Conservation (phyloP, 2,329 filamentous ascomycete species). For the Xylogone sp. region DNA sequence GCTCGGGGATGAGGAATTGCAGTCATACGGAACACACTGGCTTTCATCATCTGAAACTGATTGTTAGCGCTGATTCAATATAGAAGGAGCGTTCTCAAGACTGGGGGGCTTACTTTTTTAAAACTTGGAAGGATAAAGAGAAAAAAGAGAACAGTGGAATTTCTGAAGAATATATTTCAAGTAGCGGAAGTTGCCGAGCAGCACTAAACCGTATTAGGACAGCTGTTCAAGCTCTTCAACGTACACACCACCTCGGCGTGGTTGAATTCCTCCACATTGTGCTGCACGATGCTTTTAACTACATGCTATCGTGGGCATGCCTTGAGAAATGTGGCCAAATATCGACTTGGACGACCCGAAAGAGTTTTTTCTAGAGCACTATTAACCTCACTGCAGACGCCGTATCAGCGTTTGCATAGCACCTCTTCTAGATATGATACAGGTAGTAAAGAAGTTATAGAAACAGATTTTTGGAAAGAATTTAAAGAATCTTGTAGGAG, state of each 20-base stretch:
- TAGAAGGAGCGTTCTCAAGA: neutral
- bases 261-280: neutral
- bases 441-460: neutral
- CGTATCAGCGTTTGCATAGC: neutral
- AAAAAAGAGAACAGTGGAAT: constrained; percentile 37
- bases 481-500: constrained; percentile 21
- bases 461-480: constrained; percentile 18
- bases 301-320: constrained; percentile 8
- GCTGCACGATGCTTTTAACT: constrained; percentile 16
- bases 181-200: constrained; percentile 8
- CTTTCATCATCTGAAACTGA: constrained; percentile 89
- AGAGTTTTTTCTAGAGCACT: neutral
- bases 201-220: constrained; percentile 19
- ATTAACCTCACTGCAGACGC: neutral
- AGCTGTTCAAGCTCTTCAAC: constrained; percentile 12
- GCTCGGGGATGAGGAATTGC: constrained; percentile 60
- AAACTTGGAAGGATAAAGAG: constrained; percentile 99
- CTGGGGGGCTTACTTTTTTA: constrained; percentile 72
- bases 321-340: neutral
- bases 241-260: neutral
- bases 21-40: constrained; percentile 92
- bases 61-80: constrained; percentile 26
- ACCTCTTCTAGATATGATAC: neutral
- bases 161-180: constrained; percentile 24
- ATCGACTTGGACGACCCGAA: neutral